Evolutionary conservation across 2,329 filamentous ascomycete genomes (phyloP), one percentile per base, ranked within the genome.

Genomic region (Phialophora verrucosa): DNA sequence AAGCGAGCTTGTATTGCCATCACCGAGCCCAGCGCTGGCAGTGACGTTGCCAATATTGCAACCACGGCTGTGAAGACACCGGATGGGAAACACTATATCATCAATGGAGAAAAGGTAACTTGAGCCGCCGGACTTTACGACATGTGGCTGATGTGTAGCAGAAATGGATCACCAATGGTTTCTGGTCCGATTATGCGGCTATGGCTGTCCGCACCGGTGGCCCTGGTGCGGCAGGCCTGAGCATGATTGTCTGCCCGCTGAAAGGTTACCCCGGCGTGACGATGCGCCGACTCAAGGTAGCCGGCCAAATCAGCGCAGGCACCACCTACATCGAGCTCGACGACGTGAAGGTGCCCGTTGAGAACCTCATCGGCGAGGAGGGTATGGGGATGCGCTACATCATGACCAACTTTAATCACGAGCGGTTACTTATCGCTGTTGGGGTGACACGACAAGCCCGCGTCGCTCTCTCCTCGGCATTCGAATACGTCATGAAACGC

Each of bases 341-440:
- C 72, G 89, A 92, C 61, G 90, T 92, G 23, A 83, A 86, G 64
- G 90, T 93, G 0, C 90, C 90, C 0, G 83, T 87, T 0, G 84
- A 85, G 73, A 92, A 92, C 74, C 77, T 92, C 7, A 86, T 93
- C 64, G 90, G 90, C 2, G 71, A 82, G 23, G 90, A 92, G 75
- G 90, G 89, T 11, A 80, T 85, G 73, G 90, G 90, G 4, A 92
- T 93, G 89, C 84, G 82, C 65, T 90, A 91, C 74, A 85, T 90
- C 73, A 91, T 91, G 88, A 89, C 86, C 62, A 91, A 92, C 78
- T 92, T 92, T 84, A 92, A 92, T 79, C 90, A 92, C 76, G 90
- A 93, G 76, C 85, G 90, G 0, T 80, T 92, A 11, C 83, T 83
- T 17, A 90, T 92, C 69, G 82, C 87, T 0, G 85, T 92, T 14